A percentile compares a stretch with the other conserved stretches of the same genome.
These are phyloP conservation scores for Sphaerosporella brunnea DNA, from an alignment of 495 filamentous ascomycete species.

Conservation along the genomic window DNA sequence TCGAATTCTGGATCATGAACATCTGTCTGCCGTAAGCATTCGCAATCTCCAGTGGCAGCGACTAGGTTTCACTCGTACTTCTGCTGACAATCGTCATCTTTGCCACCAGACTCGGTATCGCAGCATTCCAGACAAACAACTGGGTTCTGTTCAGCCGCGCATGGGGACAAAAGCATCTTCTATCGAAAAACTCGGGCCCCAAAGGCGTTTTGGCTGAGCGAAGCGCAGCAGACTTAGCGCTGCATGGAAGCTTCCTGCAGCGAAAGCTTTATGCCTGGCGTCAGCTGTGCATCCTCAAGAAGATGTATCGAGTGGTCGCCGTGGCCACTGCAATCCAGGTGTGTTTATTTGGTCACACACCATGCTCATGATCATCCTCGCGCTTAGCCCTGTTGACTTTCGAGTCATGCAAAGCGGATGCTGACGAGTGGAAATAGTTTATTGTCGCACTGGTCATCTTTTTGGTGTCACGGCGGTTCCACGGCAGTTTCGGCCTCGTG, in stretches of 20 bases:
- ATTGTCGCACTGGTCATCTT: conserved; percentile 14
- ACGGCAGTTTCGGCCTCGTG: neutral
- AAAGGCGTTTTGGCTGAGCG: neutral
- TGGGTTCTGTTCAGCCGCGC: conserved; percentile 23
- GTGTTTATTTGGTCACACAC: too few species aligned
- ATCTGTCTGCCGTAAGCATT: conserved; percentile 22
- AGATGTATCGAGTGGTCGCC: conserved; percentile 19
- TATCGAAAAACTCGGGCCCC: conserved; percentile 2
- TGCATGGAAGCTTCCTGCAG: conserved; percentile 4
- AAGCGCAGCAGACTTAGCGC: neutral
- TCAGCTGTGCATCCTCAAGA: conserved; percentile 15
- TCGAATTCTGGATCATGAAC: conserved; percentile 22
- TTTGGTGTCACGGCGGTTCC: conserved; percentile 12
- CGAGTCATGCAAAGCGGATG: too few species aligned
- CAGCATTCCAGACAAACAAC: conserved; percentile 24
- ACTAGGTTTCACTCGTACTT: too few species aligned
- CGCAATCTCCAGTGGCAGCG: too few species aligned
- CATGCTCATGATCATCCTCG: too few species aligned
- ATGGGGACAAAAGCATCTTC: conserved; percentile 19
- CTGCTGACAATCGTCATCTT: too few species aligned
- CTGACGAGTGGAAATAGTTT: too few species aligned
- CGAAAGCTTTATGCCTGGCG: conserved; percentile 12
- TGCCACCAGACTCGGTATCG: too few species aligned
- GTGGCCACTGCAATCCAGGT: conserved; percentile 17
- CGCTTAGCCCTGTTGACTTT: too few species aligned